These are phyloP conservation scores for Coleophoma eucalyptorum DNA, from an alignment of 2,329 filamentous ascomycete species.

Conservation along the genomic window DNA sequence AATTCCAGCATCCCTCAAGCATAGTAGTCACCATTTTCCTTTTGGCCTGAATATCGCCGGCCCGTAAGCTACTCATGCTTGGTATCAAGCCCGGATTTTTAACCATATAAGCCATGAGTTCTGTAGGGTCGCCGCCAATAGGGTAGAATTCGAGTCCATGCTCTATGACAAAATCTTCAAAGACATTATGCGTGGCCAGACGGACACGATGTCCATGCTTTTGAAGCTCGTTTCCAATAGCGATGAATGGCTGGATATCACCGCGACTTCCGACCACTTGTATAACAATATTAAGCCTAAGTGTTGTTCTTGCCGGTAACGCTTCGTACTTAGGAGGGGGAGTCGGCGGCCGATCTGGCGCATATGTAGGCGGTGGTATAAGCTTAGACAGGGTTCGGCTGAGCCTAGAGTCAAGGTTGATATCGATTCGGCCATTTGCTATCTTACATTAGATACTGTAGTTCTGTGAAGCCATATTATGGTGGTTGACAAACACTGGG, in stretches of 20 bases:
- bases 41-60: slow-evolving; percentile 32
- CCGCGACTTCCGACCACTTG: slow-evolving; percentile 58
- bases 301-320: slow-evolving; percentile 43
- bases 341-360: background rate
- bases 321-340: background rate
- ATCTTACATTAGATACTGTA: background rate
- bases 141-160: slow-evolving; percentile 54
- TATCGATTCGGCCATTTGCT: slow-evolving; percentile 52
- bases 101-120: slow-evolving; percentile 70
- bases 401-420: slow-evolving; percentile 45
- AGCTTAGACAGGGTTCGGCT: slow-evolving; percentile 6
- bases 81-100: slow-evolving; percentile 45
- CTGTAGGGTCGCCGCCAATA: slow-evolving; percentile 62
- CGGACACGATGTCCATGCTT: slow-evolving; percentile 52
- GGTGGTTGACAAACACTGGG: too few species aligned
- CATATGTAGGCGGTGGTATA: slow-evolving; percentile 1
- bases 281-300: slow-evolving; percentile 52
- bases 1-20: slow-evolving; percentile 32
- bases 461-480: too few species aligned
- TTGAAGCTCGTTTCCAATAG: slow-evolving; percentile 49
- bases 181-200: slow-evolving; percentile 51
- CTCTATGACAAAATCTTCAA: slow-evolving; percentile 47
- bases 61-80: slow-evolving; percentile 29
- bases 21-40: slow-evolving; percentile 33
- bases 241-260: slow-evolving; percentile 60